Conservation (phyloP, 2,329 filamentous ascomycete genomes). For the Trichoderma breve region DNA sequence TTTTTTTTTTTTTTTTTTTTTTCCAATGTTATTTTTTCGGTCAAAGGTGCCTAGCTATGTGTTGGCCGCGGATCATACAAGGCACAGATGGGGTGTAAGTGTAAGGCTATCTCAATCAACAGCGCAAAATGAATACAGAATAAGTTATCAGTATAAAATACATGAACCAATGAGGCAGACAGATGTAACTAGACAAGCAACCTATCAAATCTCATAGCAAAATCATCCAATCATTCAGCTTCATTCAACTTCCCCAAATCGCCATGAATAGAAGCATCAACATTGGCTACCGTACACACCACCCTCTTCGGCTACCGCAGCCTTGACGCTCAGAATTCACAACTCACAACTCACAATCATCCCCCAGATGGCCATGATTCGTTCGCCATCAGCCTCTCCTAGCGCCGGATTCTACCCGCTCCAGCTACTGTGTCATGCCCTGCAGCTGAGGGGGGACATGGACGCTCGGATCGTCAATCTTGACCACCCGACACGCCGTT, state of each 20-base stretch:
- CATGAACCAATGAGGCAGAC: neutral
- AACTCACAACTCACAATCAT: neutral
- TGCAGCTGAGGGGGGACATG: constrained; percentile 30
- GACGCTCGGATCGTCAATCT: constrained; percentile 41
- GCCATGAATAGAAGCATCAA: neutral
- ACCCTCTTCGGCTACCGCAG: neutral
- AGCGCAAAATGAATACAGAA: neutral
- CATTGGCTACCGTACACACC: neutral
- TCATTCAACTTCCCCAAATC: neutral
- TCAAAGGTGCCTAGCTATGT: neutral
- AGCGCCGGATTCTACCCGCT: neutral
- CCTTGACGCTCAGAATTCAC: neutral
- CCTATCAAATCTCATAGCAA: neutral
- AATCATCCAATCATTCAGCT: neutral
- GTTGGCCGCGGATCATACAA: neutral
- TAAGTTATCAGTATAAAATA: neutral
- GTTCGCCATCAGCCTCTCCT: neutral
- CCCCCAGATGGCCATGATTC: neutral
- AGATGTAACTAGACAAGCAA: neutral
- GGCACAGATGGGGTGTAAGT: neutral
- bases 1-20: neutral
- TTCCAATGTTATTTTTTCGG: too few relatives aligned
- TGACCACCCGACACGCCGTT: constrained; percentile 57
- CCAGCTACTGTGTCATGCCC: neutral
- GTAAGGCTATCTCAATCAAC: neutral